Evolutionary conservation across 2,329 filamentous ascomycete species (phyloP).

Genomic region (Aureobasidium sp.): DNA sequence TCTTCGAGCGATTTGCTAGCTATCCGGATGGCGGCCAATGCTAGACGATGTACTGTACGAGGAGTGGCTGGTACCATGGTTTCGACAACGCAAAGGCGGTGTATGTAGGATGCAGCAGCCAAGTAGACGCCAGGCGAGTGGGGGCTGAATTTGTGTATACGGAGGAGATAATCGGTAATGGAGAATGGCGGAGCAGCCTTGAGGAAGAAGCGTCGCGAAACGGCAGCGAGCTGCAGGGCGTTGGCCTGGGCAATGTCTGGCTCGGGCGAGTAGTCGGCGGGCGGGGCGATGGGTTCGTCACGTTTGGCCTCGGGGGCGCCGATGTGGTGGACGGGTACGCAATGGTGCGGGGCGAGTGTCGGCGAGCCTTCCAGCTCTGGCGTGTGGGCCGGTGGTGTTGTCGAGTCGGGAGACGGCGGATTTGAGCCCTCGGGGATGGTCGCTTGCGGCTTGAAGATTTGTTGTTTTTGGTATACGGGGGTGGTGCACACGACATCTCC

Average conservation of each 20-base stretch:
- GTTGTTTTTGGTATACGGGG: conserved; percentile 52
- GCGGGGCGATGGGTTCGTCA: conserved; percentile 41
- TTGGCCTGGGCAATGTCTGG: conserved; percentile 50
- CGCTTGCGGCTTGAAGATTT: conserved; percentile 53
- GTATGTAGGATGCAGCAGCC: conserved; percentile 80
- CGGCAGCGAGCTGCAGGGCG: conserved; percentile 72
- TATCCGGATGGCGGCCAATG: conserved; percentile 76
- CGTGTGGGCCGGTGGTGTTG: conserved; percentile 15
- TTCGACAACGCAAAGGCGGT: conserved; percentile 67
- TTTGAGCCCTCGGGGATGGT: conserved; percentile 40
- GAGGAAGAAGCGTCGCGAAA: conserved; percentile 89
- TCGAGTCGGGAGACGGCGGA: conserved; percentile 21
- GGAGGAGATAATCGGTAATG: conserved; percentile 75
- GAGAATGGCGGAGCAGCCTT: conserved; percentile 78
- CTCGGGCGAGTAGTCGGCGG: conserved; percentile 18
- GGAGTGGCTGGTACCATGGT: conserved; percentile 73
- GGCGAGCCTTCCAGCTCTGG: conserved; percentile 33
- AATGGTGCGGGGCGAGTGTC: conserved; percentile 33
- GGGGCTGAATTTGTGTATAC: conserved; percentile 84
- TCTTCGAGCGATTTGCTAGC: conserved; percentile 96
- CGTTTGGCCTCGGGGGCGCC: conserved; percentile 45
- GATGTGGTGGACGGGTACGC: conserved; percentile 33
- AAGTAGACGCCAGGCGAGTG: conserved; percentile 93
- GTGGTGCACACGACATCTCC: conserved; percentile 79
- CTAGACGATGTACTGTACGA: conserved; percentile 77